Base-by-base conservation (phyloP, 108 stramenopile genomes). In the Aurantiochytrium sp. region DNA sequence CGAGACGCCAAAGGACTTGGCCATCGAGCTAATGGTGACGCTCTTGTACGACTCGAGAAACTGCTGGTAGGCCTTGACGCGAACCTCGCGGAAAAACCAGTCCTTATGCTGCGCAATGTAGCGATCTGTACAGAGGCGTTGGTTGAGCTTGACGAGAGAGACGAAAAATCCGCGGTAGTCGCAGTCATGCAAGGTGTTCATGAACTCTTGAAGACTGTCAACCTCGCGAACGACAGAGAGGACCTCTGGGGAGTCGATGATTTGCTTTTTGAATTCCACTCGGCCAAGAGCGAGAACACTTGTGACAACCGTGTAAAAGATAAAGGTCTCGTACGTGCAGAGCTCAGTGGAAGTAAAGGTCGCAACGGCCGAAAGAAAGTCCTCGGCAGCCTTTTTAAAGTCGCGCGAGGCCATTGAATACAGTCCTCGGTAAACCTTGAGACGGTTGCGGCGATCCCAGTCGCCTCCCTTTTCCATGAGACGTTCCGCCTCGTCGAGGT, bases 381-480 rank as follows among this genome's bases (percentile, higher is more conserved):
- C 91, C 88, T 93, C 91, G 2, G 97, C 94, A 4, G 98, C 98
- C 29, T 87, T 94, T 90, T 95, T 91, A 76, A 98, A 88, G 88
- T 98, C 97, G 14, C 99, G 92, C 42, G 92, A 92, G 59, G 94
- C 87, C 42, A 98, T 89, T n/a, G 92, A 88, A 69, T 93, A 94
- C 29, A 97, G 59, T 2, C 97, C 97, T 72, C 95, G 92, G 94
- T 99, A 99, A 1, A 97, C 98, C 91, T 96, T 96, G 88, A 97
- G 94, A 44, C 99, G 97, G 93, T 99, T 99, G 83, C 97, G 97
- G 58, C 98, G 95, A 91, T 99, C 99, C 99, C 99, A 99, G 92
- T 99, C 99, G 35, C 98, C 98, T 28, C 98, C 98, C 60, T 93
- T 93, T 28, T 95, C 97, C 44, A 92, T 72, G 71, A 93, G 72